Conservation (phyloP, 257 asterid species). For the Petunia axillaris region DNA sequence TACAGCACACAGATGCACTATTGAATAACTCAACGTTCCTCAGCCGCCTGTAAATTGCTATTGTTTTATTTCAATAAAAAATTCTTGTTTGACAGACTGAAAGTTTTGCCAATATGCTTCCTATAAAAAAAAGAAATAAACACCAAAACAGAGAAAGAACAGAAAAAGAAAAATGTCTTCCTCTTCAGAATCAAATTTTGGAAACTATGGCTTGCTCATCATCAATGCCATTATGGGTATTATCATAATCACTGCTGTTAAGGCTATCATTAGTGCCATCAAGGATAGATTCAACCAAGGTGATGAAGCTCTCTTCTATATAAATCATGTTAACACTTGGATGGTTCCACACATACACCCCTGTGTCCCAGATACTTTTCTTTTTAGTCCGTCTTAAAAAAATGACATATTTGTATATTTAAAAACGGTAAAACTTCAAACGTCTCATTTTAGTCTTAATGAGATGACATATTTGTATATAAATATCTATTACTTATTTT, state of each 20-base stretch:
- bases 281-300: constrained; percentile 16
- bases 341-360: no score
- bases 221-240: not conserved
- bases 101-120: not conserved
- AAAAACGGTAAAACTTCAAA: no score
- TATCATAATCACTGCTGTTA: not conserved
- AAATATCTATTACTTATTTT: no score
- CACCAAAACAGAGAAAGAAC: not conserved
- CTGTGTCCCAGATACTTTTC: no score
- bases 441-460: no score
- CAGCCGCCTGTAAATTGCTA: constrained; percentile 12
- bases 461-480: no score
- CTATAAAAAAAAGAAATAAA: not conserved
- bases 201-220: constrained; percentile 12
- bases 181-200: constrained; percentile 10
- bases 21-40: not conserved
- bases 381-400: no score
- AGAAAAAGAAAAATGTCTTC: not conserved
- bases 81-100: not conserved
- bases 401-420: no score
- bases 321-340: not conserved
- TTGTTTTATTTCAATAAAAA: not conserved
- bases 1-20: not conserved
- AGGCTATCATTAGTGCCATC: constrained; percentile 9
- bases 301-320: not conserved